phyloP scores from a whole-genome alignment of 2,329 filamentous ascomycete genomes.

The Penicillium sp. region DNA sequence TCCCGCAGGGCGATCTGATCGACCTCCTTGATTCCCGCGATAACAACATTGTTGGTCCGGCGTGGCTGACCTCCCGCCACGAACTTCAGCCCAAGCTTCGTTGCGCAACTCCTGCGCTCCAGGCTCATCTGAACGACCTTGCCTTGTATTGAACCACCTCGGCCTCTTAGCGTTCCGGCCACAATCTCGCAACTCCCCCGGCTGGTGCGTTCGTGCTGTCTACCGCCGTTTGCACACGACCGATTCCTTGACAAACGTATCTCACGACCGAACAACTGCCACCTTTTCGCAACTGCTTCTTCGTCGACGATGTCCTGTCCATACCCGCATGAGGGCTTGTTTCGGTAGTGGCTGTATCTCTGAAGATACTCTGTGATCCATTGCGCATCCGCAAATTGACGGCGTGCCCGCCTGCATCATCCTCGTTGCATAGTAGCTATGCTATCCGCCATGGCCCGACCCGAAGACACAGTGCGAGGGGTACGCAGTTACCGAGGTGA shows the following conservation, averaged over 20 bases:
- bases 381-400: neutral
- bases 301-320: constrained; percentile 18
- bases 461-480: constrained; percentile 40
- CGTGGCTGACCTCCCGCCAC: constrained; percentile 5
- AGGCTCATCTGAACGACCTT: constrained; percentile 5
- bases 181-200: neutral
- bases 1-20: neutral
- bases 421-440: constrained; percentile 17
- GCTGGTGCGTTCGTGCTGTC: neutral
- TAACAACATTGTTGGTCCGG: constrained; percentile 4
- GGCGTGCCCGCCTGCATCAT: neutral
- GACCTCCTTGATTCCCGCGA: constrained; percentile 5
- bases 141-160: constrained; percentile 3
- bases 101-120: constrained; percentile 10
- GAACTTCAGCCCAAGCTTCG: constrained; percentile 6
- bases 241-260: neutral
- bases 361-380: neutral
- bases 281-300: constrained; percentile 6
- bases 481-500: constrained; percentile 35
- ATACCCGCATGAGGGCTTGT: constrained; percentile 1
- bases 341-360: constrained; percentile 11
- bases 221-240: neutral
- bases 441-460: constrained; percentile 40
- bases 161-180: neutral
- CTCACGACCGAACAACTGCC: constrained; percentile 1